These are phyloP conservation scores for Suhomyces xylopsoci DNA, from an alignment of 805 yeast genomes.

Conservation along the genomic window DNA sequence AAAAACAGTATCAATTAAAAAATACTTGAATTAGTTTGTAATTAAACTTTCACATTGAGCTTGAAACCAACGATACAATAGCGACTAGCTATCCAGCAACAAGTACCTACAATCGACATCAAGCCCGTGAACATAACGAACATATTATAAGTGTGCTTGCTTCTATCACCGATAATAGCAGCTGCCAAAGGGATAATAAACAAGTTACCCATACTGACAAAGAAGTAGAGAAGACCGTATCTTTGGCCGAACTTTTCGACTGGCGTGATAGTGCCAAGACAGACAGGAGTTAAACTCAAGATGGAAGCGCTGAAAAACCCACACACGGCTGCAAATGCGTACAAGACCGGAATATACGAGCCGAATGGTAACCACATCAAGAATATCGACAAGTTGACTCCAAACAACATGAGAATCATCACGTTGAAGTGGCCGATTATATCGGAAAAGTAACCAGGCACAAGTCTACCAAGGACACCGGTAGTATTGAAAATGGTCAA, in stretches of 20 bases:
- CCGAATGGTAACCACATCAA: constrained; percentile 72
- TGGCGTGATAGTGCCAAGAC: constrained; percentile 63
- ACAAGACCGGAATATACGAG: constrained; percentile 35
- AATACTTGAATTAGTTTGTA: not conserved
- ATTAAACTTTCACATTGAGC: constrained; percentile 10
- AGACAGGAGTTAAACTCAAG: constrained; percentile 63
- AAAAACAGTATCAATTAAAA: not conserved
- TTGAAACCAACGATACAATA: constrained; percentile 28
- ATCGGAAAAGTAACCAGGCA: constrained; percentile 58
- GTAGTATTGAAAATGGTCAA: constrained; percentile 46
- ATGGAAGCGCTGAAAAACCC: constrained; percentile 65
- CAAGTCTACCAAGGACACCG: constrained; percentile 50
- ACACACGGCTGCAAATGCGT: constrained; percentile 50
- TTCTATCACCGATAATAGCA: constrained; percentile 33
- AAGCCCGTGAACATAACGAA: constrained; percentile 34
- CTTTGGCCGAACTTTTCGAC: constrained; percentile 65
- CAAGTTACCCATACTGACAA: constrained; percentile 45
- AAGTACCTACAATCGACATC: constrained; percentile 23
- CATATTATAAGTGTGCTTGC: constrained; percentile 23
- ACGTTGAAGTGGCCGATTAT: constrained; percentile 55
- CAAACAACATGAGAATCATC: constrained; percentile 45
- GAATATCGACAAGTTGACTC: constrained; percentile 47
- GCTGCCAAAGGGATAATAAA: constrained; percentile 38
- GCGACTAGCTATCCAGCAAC: constrained; percentile 30
- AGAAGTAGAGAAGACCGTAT: constrained; percentile 63